A percentile compares a stretch with the other conserved stretches of the same genome.
These are phyloP conservation scores for Brettanomyces custersianus DNA, from an alignment of 805 yeast species.

Conservation along the genomic window DNA sequence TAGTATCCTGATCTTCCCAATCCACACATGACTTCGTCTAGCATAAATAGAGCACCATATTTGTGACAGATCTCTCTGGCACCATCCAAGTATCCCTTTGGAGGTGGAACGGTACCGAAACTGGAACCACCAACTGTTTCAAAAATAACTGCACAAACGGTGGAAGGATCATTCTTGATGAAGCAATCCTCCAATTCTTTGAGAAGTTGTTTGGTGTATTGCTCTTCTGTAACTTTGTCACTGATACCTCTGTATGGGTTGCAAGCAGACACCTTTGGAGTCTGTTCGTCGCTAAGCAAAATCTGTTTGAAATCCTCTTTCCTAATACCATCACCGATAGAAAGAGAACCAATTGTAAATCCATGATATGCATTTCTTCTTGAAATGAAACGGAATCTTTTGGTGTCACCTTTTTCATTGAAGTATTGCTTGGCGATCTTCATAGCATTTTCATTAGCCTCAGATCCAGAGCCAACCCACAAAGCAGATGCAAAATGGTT, in stretches of 20 bases:
- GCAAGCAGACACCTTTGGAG: constrained; percentile 22
- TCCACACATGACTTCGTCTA: constrained; percentile 82
- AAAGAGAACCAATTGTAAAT: constrained; percentile 37
- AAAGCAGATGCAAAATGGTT: constrained; percentile 31
- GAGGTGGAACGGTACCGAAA: constrained; percentile 35
- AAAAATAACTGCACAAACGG: constrained; percentile 31
- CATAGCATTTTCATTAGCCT: constrained; percentile 73
- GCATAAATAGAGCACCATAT: constrained; percentile 87
- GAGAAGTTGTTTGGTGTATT: constrained; percentile 27
- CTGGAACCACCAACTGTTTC: constrained; percentile 41
- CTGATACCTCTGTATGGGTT: constrained; percentile 14
- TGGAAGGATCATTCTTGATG: constrained; percentile 32
- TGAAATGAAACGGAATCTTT: constrained; percentile 33
- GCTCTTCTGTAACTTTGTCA: constrained; percentile 22
- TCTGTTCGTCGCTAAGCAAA: constrained; percentile 14
- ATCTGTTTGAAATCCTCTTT: constrained; percentile 24
- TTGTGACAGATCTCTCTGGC: constrained; percentile 64
- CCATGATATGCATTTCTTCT: constrained; percentile 42
- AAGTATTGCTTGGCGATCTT: constrained; percentile 53
- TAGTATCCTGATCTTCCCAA: constrained; percentile 42
- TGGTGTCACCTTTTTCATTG: constrained; percentile 32
- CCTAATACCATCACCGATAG: constrained; percentile 31
- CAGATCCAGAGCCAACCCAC: constrained; percentile 66
- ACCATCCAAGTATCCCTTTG: constrained; percentile 37
- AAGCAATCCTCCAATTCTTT: constrained; percentile 32